Conservation (phyloP, 768 basidiomycete species). For the Rubroboletus pulcherrimus region DNA sequence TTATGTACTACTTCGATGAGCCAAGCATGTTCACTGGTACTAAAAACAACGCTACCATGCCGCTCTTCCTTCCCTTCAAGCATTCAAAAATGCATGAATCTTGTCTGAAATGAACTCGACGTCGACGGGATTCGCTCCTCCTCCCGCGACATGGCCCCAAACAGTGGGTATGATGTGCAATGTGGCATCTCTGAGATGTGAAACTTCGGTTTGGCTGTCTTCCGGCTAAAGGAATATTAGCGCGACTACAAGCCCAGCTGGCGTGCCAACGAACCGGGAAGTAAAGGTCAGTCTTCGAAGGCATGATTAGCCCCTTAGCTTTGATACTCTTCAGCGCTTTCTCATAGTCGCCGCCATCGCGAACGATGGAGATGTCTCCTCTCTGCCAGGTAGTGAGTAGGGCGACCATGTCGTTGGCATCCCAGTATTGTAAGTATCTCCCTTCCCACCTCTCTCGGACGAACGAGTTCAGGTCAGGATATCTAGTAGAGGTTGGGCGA, state of each 20-base stretch:
- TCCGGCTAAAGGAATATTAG: conserved; percentile 40
- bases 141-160: conserved; percentile 58
- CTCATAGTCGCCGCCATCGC: conserved; percentile 42
- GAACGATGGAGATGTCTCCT: conserved; percentile 48
- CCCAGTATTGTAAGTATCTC: conserved; percentile 42
- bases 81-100: conserved; percentile 43
- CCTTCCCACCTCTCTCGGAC: conserved; percentile 50
- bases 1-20: background rate
- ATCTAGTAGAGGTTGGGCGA: conserved; percentile 29
- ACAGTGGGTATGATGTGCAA: conserved; percentile 52
- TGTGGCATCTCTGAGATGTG: conserved; percentile 38
- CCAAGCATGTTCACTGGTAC: conserved; percentile 1
- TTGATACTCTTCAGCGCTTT: conserved; percentile 42
- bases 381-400: conserved; percentile 49
- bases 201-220: conserved; percentile 50
- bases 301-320: conserved; percentile 55
- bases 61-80: background rate
- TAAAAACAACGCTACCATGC: background rate
- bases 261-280: conserved; percentile 42
- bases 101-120: conserved; percentile 39
- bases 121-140: conserved; percentile 39
- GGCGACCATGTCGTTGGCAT: conserved; percentile 53
- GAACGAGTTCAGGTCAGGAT: conserved; percentile 46
- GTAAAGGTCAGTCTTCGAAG: conserved; percentile 56
- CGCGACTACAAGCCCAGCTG: background rate